Percentiles rank a stretch among this genome's conserved stretches.
Evolutionary conservation across 2,329 filamentous ascomycete species (phyloP).

Genomic region (Pseudogymnoascus sp.): DNA sequence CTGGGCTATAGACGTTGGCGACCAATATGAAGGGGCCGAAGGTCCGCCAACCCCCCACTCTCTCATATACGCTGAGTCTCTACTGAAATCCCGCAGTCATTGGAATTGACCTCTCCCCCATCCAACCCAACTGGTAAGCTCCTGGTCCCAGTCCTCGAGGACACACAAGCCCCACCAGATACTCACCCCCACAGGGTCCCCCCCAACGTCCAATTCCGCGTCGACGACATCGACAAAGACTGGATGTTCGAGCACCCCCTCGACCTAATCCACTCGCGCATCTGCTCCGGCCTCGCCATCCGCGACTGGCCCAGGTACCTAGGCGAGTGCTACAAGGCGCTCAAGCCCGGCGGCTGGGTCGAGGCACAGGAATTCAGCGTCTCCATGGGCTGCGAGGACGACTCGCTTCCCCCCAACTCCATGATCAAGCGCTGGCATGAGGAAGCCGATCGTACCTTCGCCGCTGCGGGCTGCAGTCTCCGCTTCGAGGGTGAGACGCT

Average conservation of each 20-base stretch:
- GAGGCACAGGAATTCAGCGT: conserved; percentile 6
- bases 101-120: conserved; percentile 58
- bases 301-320: conserved; percentile 32
- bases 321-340: not conserved
- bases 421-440: conserved; percentile 15
- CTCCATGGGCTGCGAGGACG: not conserved
- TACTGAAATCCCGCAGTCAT: conserved; percentile 31
- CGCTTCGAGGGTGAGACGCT: not conserved
- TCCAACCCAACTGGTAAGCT: conserved; percentile 42
- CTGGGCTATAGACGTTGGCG: conserved; percentile 62
- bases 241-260: conserved; percentile 23
- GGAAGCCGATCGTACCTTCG: conserved; percentile 12
- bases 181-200: not conserved
- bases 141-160: conserved; percentile 38
- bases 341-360: conserved; percentile 11
- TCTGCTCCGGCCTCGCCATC: conserved; percentile 15
- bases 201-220: conserved; percentile 13
- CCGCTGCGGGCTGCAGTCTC: conserved; percentile 11
- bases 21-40: conserved; percentile 47
- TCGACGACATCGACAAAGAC: conserved; percentile 51
- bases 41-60: not conserved
- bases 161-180: not conserved
- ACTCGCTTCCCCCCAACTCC: conserved; percentile 13
- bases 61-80: not conserved
- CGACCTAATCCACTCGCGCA: conserved; percentile 17